Base-by-base conservation (phyloP, 202 grass and related monocot species). In the Schoenoplectus triqueter region DNA sequence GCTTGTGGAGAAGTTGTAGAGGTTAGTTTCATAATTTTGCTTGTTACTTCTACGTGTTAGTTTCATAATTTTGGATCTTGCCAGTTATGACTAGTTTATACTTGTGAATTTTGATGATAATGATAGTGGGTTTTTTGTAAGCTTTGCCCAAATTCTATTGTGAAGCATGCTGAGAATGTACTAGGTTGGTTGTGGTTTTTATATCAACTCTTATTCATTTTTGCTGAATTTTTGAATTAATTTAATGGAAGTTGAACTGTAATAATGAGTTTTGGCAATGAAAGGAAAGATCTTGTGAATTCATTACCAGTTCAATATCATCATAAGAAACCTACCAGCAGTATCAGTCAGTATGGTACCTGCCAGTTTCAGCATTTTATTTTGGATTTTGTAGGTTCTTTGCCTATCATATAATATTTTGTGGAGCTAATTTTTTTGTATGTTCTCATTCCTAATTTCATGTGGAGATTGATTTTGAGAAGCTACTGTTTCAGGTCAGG, bases 1-100 rank as follows among this genome's bases (percentile, higher is more conserved):
- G 72, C 88, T 22, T 84, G 85, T 88, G 95, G 91, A 86, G 92
- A 98, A 67, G 92, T 98, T 20, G 84, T 84, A 15, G 92, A 98
- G 89, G 95, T 98, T 82, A 89, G 91, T 90, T 84, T 87, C 67
- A 54, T 31, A 84, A 54, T 82, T 86, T 67, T 84, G 48, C 8
- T 31, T 90, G 69, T 69, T 57, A 5, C 55, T 45, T 60, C 9
- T 4, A 6, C 61, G 60, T 44, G 7, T 40, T 46, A 80, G 64
- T 44, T 61, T 22, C 22, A 74, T 9, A 54, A 70, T 21, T 69
- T 55, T 42, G n/a, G 39, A 22, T 61, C 63, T 52, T 61, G 56
- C 22, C 15, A 51, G 66, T 76, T 56, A 50, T 51, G 41, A 70
- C 67, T 78, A 22, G 14, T 45, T 45, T 78, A 42, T 41, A 45